Evolutionary conservation across 208 protist species (phyloP).

Genomic region (Kentomonas sorsogonicus): DNA sequence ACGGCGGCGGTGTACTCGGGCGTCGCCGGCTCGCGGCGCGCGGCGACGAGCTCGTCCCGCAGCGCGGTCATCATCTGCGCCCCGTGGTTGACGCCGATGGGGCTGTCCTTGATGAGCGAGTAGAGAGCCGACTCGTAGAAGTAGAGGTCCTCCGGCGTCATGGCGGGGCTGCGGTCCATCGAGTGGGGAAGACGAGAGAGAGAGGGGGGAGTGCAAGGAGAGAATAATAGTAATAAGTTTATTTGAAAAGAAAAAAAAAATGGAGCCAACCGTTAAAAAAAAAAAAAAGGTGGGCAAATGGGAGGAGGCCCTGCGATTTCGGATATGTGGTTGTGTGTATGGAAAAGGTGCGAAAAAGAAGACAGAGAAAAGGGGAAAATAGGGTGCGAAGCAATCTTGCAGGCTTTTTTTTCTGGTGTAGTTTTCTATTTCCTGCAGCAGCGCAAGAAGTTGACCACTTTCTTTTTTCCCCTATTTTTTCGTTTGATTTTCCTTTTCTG

Average conservation of each 20-base stretch:
- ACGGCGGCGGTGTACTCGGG: constrained; percentile 60
- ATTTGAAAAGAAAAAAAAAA: constrained; percentile 20
- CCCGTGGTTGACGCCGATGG: constrained; percentile 57
- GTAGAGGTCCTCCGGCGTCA: constrained; percentile 39
- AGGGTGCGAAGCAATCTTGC: neutral
- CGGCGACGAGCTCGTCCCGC: constrained; percentile 68
- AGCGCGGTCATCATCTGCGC: constrained; percentile 70
- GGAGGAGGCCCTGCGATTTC: neutral
- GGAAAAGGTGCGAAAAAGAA: neutral
- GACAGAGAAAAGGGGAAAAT: neutral
- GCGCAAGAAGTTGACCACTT: no score
- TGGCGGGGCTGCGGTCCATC: constrained; percentile 10
- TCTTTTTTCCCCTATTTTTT: neutral
- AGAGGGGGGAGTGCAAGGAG: neutral
- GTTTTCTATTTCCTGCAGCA: no score
- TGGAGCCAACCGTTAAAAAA: constrained; percentile 8
- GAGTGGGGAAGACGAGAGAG: neutral
- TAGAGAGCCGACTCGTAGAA: constrained; percentile 80
- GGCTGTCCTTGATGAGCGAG: constrained; percentile 58
- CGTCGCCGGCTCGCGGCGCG: constrained; percentile 46
- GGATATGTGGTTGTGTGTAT: neutral
- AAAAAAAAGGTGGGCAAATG: neutral
- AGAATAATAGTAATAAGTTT: neutral
- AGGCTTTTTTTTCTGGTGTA: no score
- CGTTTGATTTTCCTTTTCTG: neutral